A percentile compares a stretch with the other conserved stretches of the same genome.
phyloP scores from a whole-genome alignment of 805 yeast genomes.

The Saturnispora bothae region DNA sequence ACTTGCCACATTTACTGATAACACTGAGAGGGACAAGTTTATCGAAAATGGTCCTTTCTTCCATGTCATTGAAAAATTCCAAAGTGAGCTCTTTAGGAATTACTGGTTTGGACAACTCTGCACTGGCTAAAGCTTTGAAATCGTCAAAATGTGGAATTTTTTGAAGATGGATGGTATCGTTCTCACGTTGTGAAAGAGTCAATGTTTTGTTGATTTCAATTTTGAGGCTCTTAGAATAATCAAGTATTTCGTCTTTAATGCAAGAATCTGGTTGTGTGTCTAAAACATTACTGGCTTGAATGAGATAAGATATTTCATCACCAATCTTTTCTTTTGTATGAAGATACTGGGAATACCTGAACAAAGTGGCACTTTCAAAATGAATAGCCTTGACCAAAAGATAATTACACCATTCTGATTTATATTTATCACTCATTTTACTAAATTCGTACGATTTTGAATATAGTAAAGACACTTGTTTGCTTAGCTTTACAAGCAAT shows the following conservation, averaged over 20 bases:
- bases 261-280: slow-evolving; percentile 8
- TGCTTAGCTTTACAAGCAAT: slow-evolving; percentile 52
- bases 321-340: slow-evolving; percentile 50
- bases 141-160: slow-evolving; percentile 40
- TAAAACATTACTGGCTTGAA: slow-evolving; percentile 32
- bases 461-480: slow-evolving; percentile 53
- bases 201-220: slow-evolving; percentile 35
- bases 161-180: slow-evolving; percentile 68
- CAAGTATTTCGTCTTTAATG: slow-evolving; percentile 25
- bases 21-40: slow-evolving; percentile 57
- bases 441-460: slow-evolving; percentile 32
- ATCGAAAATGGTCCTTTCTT: slow-evolving; percentile 32
- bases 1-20: slow-evolving; percentile 57
- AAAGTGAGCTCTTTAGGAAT: slow-evolving; percentile 26
- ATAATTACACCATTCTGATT: slow-evolving; percentile 54
- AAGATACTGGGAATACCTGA: slow-evolving; percentile 45
- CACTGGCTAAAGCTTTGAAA: slow-evolving; percentile 35
- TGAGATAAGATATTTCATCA: slow-evolving; percentile 53
- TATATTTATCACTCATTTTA: slow-evolving; percentile 14
- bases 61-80: slow-evolving; percentile 15
- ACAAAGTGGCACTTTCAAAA: slow-evolving; percentile 62
- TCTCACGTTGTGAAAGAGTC: slow-evolving; percentile 59
- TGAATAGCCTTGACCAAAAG: slow-evolving; percentile 49
- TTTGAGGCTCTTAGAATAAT: slow-evolving; percentile 43
- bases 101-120: slow-evolving; percentile 42